Base-by-base conservation (phyloP, 2,329 filamentous ascomycete genomes). In the Xylariaceae sp. region DNA sequence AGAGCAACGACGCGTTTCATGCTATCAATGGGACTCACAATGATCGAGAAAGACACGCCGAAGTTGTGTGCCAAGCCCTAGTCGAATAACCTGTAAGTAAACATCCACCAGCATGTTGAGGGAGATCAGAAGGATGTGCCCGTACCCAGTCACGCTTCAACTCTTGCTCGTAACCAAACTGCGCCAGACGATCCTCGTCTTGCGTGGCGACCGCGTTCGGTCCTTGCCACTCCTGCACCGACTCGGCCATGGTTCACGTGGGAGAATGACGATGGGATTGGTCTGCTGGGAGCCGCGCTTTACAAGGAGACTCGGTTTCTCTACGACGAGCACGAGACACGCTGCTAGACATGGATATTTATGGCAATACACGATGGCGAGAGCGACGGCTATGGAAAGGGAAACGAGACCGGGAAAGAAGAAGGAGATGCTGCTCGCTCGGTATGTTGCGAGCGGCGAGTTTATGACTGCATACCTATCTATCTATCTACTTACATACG, bases 21-120 rank as follows among this genome's bases (percentile, higher is more conserved):
- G 10, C 23, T 44, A 45, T 8, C 71, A 5, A 8, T 41, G 47
- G 45, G 17, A 61, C 78, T 62, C 67, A 82, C 80, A 67, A 85
- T 85, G 65, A 85, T 85, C 4, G 81, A 83, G 68, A 85, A 85
- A 0, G 81, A 84, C 5, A 85, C 80, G 34, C 82, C 82, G 72
- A 85, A 85, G 66, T 85, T 85, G 66, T 85, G 82, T 55, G 80
- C 72, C 60, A 85, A 65, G 3, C 80, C 78, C 64, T 65, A 39
- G 9, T 37, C 6, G 2, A 5, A 50, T 23, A 51, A 37, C 6
- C 3, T 10, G 30, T 61, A 35, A 58, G 52, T 34, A 47, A 3
- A 23, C 13, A 37, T 54, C 2, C 37, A 15, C 15, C 15, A 17
- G 10, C 10, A 39, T 41, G 23, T 23, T 7, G 15, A 17, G 11